Conservation (phyloP, 164 flowering plant species). For the Tetrastigma voinierianum region DNA sequence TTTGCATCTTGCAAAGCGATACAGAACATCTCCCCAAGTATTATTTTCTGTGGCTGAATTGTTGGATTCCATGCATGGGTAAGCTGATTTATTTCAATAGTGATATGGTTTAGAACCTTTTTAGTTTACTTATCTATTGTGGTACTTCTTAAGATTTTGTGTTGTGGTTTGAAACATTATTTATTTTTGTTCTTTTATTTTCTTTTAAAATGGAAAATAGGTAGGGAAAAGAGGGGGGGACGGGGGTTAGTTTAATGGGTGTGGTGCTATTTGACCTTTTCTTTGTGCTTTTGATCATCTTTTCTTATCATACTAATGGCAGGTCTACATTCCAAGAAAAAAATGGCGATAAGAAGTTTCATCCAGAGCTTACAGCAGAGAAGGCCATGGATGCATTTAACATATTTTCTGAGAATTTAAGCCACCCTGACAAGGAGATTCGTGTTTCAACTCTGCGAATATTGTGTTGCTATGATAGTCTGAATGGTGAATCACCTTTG, state of each 20-base stretch:
- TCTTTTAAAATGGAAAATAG: neutral
- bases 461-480: conserved; percentile 61
- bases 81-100: conserved; percentile 14
- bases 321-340: conserved; percentile 36
- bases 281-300: neutral
- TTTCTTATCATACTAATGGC: conserved; percentile 12
- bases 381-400: conserved; percentile 42
- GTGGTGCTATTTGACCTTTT: neutral
- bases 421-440: conserved; percentile 52
- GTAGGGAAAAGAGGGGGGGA: no score
- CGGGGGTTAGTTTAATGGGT: no score
- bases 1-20: conserved; percentile 52
- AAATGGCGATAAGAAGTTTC: conserved; percentile 15
- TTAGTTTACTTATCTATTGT: neutral
- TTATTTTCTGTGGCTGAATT: conserved; percentile 72
- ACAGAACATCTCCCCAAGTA: conserved; percentile 64
- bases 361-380: conserved; percentile 45
- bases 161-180: neutral
- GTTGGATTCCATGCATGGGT: conserved; percentile 66
- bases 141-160: neutral
- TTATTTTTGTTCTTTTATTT: neutral
- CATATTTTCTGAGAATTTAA: conserved; percentile 61
- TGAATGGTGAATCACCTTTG: conserved; percentile 15
- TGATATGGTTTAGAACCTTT: neutral
- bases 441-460: conserved; percentile 77